phyloP scores from a whole-genome alignment of 2,329 filamentous ascomycete species.

The Trichocomaceae sp. region DNA sequence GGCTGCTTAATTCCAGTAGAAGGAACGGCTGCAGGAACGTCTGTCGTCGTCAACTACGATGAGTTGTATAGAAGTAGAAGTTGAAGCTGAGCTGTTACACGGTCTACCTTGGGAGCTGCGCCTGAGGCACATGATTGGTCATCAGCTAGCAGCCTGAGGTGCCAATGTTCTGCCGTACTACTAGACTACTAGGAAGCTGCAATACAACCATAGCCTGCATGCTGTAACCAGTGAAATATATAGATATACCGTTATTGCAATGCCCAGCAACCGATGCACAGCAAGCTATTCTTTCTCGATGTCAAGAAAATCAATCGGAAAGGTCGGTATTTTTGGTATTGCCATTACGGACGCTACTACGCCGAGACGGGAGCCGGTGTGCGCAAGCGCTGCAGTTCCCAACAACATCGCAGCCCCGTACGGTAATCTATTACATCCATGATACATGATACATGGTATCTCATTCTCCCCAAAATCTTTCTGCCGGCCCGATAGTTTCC shows the following conservation, averaged over 20 bases:
- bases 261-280: background rate
- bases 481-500: constrained; percentile 17
- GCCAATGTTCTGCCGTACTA: background rate
- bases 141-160: background rate
- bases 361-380: constrained; percentile 34
- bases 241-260: background rate
- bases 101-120: background rate
- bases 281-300: background rate
- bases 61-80: background rate
- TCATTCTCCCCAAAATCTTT: constrained; percentile 14
- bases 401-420: constrained; percentile 18
- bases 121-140: constrained; percentile 3
- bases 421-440: constrained; percentile 2
- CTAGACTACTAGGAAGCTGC: background rate
- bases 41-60: background rate
- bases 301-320: background rate
- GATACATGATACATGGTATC: background rate
- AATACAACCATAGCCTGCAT: background rate
- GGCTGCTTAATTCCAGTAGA: background rate
- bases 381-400: constrained; percentile 13
- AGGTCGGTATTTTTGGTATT: constrained; percentile 8
- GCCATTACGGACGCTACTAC: constrained; percentile 13
- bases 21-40: background rate
- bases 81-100: background rate
- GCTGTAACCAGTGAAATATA: background rate